Evolutionary conservation across 2,329 filamentous ascomycete genomes (phyloP), one percentile per base, ranked within the genome.

Genomic region (Zymoseptoria pseudotritici): DNA sequence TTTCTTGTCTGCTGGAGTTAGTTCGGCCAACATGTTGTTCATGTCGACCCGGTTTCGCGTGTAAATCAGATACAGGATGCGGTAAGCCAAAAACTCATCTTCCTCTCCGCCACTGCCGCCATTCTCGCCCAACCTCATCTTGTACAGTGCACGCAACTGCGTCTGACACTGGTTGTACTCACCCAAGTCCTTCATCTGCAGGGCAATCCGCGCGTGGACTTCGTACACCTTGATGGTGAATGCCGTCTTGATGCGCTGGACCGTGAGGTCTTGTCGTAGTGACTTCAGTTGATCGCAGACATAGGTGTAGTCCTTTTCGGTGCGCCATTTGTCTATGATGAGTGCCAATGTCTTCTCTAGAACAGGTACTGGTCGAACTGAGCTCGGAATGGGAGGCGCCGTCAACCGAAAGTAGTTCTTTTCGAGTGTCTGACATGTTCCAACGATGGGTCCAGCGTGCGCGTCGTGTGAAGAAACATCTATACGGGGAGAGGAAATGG

Each of bases 91-190:
- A 79, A 99, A 99, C 78, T 99, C 94, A 79, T 90, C 87, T 73
- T 90, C 86, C 76, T 92, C 91, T 71, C 93, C 93, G 73, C 90
- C 90, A 54, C 65, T 67, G 31, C 58, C 61, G 54, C 65, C 65
- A 77, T 92, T 91, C 71, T 92, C 94, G 73, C 90, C 90, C 74
- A 96, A 80, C 67, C 90, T 89, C 79, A 90, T 85, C 75, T 85
- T 85, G 78, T 99, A 97, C 71, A 99, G 81, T 66, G 89, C 91
- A 76, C 91, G 90, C 73, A 99, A 82, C 80, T 99, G 94, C 71
- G 94, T 97, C 81, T 99, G 94, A 78, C 94, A 99, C 83, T 99
- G 94, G 81, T 99, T 99, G 94, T 99, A 99, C 94, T 99, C 94
- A 99, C 94, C 93, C 81, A 97, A 85, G 82, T 99, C 94, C 78